phyloP scores from a whole-genome alignment of 352 stramenopile species.

The Pythium apleroticum region DNA sequence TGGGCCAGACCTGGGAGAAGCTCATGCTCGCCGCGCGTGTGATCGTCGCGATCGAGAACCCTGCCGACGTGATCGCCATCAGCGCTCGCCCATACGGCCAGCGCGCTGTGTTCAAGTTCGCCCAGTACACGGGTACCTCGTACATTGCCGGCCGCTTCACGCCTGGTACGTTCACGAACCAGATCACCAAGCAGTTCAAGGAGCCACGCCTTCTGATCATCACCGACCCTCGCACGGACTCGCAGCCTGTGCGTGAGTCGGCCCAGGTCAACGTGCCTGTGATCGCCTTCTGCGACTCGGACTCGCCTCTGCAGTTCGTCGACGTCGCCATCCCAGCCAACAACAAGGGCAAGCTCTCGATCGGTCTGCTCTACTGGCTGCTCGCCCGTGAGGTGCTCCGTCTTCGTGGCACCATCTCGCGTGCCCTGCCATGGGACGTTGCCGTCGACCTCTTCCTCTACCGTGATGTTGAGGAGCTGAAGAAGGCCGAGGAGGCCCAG shows the following conservation, averaged over 20 bases:
- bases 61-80: conserved; percentile 99
- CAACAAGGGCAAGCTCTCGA: conserved; percentile 99
- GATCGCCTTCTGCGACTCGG: conserved; percentile 99
- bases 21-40: conserved; percentile 98
- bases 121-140: conserved; percentile 98
- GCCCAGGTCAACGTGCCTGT: conserved; percentile 99
- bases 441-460: conserved; percentile 99
- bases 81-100: conserved; percentile 98
- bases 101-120: conserved; percentile 99
- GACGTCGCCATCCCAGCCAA: conserved; percentile 99
- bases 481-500: conserved; percentile 98
- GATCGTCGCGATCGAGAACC: conserved; percentile 99
- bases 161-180: conserved; percentile 99
- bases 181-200: conserved; percentile 99
- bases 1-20: conserved; percentile 99
- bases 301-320: conserved; percentile 99
- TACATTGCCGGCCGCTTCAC: conserved; percentile 99
- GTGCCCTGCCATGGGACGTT: conserved; percentile 96
- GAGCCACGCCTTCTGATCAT: conserved; percentile 99
- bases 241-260: conserved; percentile 96
- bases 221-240: conserved; percentile 98
- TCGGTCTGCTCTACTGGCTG: conserved; percentile 99
- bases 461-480: conserved; percentile 99
- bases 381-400: conserved; percentile 98
- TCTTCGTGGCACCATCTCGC: conserved; percentile 96